These are phyloP conservation scores for Tetrastigma voinierianum DNA, from an alignment of 164 flowering plant genomes.

Conservation along the genomic window DNA sequence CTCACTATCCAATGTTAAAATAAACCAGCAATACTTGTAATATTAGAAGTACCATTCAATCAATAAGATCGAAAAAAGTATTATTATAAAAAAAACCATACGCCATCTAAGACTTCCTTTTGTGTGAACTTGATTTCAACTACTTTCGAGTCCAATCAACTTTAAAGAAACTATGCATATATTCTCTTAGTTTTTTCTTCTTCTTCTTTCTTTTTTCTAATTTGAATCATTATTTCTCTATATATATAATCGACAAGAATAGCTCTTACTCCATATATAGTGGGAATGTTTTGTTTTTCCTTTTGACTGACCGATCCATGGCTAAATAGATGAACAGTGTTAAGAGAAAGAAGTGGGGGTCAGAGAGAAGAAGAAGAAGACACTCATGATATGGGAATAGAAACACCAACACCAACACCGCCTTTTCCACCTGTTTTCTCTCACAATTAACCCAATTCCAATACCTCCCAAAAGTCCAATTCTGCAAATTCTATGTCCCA, in stretches of 20 bases:
- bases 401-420: no score
- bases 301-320: constrained; percentile 11
- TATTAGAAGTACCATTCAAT: no score
- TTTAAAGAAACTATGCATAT: no score
- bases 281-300: constrained; percentile 11
- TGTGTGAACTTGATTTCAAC: no score
- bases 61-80: no score
- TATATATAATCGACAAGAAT: no score
- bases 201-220: not conserved
- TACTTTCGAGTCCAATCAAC: no score
- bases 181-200: constrained; percentile 5
- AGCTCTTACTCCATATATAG: constrained; percentile 5
- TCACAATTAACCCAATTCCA: constrained; percentile 4
- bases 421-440: constrained; percentile 17
- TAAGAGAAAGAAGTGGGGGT: not conserved
- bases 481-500: constrained; percentile 52
- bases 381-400: constrained; percentile 56
- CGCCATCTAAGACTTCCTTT: no score
- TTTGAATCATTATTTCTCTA: not conserved
- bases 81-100: no score
- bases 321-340: constrained; percentile 10
- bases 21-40: no score
- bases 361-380: not conserved
- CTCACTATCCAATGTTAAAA: no score
- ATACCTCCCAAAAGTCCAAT: constrained; percentile 6